Conservation (phyloP, 176 grass and related monocot species). For the Saccharum officinarum region DNA sequence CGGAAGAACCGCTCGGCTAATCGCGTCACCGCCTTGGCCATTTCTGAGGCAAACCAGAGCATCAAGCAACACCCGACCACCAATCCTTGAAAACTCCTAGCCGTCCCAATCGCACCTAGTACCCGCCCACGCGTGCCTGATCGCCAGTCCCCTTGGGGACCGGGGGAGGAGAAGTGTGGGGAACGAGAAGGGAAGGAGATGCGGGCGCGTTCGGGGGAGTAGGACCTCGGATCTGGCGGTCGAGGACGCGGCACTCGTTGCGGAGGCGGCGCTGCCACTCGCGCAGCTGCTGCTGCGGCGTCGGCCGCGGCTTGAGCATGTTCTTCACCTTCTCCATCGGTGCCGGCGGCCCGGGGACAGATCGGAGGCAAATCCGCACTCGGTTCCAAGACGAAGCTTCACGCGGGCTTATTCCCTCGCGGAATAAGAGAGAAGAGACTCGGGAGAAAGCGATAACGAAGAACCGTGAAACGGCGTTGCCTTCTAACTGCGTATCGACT, state of each 20-base stretch:
- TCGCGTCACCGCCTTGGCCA: background rate
- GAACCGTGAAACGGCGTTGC: background rate
- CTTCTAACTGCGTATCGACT: no score
- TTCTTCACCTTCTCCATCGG: constrained; percentile 77
- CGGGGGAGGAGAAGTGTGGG: no score
- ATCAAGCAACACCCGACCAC: background rate
- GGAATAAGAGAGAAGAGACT: background rate
- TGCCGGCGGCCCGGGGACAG: background rate
- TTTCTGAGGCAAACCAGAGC: background rate
- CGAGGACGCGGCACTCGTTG: constrained; percentile 74
- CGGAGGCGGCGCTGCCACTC: constrained; percentile 97
- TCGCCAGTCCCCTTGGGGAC: background rate
- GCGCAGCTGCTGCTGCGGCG: constrained; percentile 78
- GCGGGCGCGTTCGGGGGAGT: background rate
- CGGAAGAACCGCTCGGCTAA: background rate
- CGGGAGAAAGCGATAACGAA: background rate
- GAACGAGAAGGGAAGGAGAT: background rate
- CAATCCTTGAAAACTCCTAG: background rate
- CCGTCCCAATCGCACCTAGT: background rate
- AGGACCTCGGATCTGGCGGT: constrained; percentile 90
- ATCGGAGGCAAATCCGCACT: background rate
- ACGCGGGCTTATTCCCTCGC: constrained; percentile 9
- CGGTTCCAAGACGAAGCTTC: background rate
- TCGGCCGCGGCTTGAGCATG: constrained; percentile 68
- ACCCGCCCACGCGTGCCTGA: background rate